Evolutionary conservation across 164 flowering plant species (phyloP), one percentile per base, ranked within the genome.

Genomic region (Magnolia sinica): DNA sequence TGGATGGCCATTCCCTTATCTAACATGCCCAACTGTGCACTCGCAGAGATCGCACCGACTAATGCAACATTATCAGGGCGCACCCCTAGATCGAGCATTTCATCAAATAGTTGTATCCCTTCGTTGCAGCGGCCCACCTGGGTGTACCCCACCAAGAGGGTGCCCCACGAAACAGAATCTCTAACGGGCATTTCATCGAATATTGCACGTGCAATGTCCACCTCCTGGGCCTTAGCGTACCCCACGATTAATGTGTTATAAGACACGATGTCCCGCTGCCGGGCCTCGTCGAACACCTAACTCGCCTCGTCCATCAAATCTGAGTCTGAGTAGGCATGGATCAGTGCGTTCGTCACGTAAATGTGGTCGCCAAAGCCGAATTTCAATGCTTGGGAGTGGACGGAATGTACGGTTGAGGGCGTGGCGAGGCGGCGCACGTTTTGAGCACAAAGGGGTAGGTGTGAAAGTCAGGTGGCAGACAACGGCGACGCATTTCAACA

Each of bases 111-210:
- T 11, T 64, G 66, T 20, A 89, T 73, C 2, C 91, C 90, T 68
- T 91, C 87, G 9, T 79, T 51, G 73, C 84, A 87, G 11, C 68
- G 82, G 29, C 82, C 76, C 64, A 24, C 71, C 70, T 81, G 85
- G 4, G 90, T 89, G 73, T 86, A 93, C 13, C 97, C 97, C 0
- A 94, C 78, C 70, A 93, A 63, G 10, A 93, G 78, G 18, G 94
- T 91, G 37, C 86, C 45, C 45, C 45, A 37, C 4, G 97, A 88
- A 49, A 89, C 88, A 9, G 70, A 73, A 83, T 92, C 89, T 65
- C 85, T 80, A 0, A 11, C 31, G 2, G 86, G 89, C 92, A 91
- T 89, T 22, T 65, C 65, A 8, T 91, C 87, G 68, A 93, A 91
- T 50, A 89, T 9, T 5, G 80, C 55, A 7, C 90, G 85, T 0